These are phyloP conservation scores for Penicillium hesseltinei DNA, from an alignment of 2,329 filamentous ascomycete species.

Conservation along the genomic window DNA sequence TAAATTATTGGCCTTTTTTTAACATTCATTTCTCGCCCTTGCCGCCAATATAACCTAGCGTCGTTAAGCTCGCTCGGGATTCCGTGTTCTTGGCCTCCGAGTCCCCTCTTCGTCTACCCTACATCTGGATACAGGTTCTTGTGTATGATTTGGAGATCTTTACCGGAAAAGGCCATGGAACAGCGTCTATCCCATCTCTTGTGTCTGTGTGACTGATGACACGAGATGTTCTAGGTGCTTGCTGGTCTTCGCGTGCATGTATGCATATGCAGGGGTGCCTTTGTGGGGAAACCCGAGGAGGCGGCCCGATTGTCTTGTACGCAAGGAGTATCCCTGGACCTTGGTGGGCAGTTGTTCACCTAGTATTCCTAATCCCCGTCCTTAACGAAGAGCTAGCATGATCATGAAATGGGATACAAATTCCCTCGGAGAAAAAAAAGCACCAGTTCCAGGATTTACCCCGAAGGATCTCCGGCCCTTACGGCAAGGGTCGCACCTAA, in stretches of 20 bases:
- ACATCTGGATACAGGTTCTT: background rate
- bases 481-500: background rate
- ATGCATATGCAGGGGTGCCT: constrained; percentile 1
- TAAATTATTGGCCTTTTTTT: background rate
- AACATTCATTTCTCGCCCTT: background rate
- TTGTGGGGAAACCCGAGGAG: background rate
- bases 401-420: background rate
- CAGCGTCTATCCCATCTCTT: background rate
- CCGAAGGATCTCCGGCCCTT: background rate
- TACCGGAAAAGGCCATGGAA: background rate
- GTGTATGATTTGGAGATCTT: background rate
- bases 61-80: background rate
- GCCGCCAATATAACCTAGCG: constrained; percentile 1
- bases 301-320: no score
- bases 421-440: background rate
- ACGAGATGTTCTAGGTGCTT: background rate
- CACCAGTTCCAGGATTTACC: background rate
- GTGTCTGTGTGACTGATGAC: background rate
- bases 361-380: background rate
- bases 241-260: background rate
- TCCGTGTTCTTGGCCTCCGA: background rate
- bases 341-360: background rate
- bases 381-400: background rate
- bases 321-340: background rate
- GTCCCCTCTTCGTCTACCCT: background rate